Evolutionary conservation across 768 basidiomycete genomes (phyloP).

Genomic region (Pleurotus eryngii): DNA sequence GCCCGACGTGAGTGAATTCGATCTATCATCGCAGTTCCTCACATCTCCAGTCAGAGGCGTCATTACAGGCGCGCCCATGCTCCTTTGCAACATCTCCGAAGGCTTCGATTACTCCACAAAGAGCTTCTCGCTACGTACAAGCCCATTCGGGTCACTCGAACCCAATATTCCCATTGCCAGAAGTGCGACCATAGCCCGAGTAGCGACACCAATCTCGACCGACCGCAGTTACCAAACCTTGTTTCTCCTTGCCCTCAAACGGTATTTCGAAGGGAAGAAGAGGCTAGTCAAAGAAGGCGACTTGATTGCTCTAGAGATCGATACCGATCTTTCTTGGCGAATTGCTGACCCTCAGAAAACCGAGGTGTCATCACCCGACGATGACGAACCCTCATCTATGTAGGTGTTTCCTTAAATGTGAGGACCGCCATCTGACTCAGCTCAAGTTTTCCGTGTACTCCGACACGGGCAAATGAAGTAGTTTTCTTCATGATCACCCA

Average conservation of each 20-base stretch:
- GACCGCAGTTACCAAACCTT: constrained; percentile 60
- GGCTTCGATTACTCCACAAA: constrained; percentile 17
- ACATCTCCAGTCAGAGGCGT: constrained; percentile 29
- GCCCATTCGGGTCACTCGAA: constrained; percentile 56
- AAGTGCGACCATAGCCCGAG: constrained; percentile 71
- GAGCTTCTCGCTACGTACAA: constrained; percentile 37
- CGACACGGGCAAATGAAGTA: constrained; percentile 37
- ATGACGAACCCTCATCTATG: too few relatives aligned
- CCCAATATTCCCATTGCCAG: constrained; percentile 68
- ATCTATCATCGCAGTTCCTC: background rate
- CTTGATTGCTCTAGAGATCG: constrained; percentile 61
- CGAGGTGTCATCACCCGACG: too few relatives aligned
- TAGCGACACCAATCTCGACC: constrained; percentile 71
- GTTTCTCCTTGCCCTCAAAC: constrained; percentile 59
- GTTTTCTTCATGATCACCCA: constrained; percentile 81
- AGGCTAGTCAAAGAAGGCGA: constrained; percentile 73
- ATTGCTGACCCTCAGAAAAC: constrained; percentile 9
- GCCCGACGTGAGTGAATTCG: constrained; percentile 29
- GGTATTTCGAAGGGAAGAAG: constrained; percentile 52
- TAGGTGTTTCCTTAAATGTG: too few relatives aligned
- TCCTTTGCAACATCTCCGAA: constrained; percentile 50
- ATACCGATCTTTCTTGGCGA: constrained; percentile 40
- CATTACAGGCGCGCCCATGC: constrained; percentile 42
- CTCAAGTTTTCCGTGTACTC: constrained; percentile 15
- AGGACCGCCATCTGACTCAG: too few relatives aligned